Percentiles rank a stretch among this genome's conserved stretches.
Evolutionary conservation across 495 filamentous ascomycete genomes (phyloP).

Genomic region (Aspergillus cavernicola): DNA sequence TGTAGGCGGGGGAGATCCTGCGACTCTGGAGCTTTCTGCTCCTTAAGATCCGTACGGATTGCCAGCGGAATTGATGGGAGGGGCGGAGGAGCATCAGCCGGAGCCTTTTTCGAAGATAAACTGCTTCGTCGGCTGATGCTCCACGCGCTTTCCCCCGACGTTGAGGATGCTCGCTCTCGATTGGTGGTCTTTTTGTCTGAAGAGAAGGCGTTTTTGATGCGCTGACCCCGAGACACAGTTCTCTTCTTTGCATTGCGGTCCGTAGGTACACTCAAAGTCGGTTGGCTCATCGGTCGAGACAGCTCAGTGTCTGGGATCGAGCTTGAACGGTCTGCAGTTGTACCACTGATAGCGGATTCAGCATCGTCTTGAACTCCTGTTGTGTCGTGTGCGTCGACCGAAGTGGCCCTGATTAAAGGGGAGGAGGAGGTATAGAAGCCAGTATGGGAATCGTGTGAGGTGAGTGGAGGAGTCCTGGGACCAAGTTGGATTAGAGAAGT

Average conservation of each 20-base stretch:
- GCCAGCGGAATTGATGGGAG: conserved; percentile 26
- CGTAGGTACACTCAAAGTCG: conserved; percentile 30
- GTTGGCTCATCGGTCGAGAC: conserved; percentile 22
- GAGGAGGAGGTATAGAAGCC: conserved; percentile 81
- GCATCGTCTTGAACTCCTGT: conserved; percentile 23
- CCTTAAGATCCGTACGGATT: conserved; percentile 36
- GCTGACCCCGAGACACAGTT: conserved; percentile 41
- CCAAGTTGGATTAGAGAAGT: conserved; percentile 15
- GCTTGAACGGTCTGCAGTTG: conserved; percentile 23
- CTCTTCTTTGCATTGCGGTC: conserved; percentile 33
- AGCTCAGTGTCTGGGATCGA: conserved; percentile 22
- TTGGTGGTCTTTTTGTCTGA: conserved; percentile 40
- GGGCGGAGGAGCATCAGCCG: conserved; percentile 25
- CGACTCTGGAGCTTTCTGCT: conserved; percentile 21
- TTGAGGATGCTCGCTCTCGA: conserved; percentile 39
- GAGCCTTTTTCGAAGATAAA: conserved; percentile 33
- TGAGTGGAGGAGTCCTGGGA: conserved; percentile 57
- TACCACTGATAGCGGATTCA: conserved; percentile 31
- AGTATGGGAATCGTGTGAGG: conserved; percentile 70
- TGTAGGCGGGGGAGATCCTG: conserved; percentile 28
- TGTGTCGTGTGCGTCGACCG: conserved; percentile 32
- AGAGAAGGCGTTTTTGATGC: conserved; percentile 44
- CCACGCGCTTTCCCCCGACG: conserved; percentile 31
- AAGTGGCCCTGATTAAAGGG: conserved; percentile 64
- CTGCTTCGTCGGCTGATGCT: conserved; percentile 36